Base-by-base conservation (phyloP, 768 basidiomycete species). In the Pulveroboletus sp. region DNA sequence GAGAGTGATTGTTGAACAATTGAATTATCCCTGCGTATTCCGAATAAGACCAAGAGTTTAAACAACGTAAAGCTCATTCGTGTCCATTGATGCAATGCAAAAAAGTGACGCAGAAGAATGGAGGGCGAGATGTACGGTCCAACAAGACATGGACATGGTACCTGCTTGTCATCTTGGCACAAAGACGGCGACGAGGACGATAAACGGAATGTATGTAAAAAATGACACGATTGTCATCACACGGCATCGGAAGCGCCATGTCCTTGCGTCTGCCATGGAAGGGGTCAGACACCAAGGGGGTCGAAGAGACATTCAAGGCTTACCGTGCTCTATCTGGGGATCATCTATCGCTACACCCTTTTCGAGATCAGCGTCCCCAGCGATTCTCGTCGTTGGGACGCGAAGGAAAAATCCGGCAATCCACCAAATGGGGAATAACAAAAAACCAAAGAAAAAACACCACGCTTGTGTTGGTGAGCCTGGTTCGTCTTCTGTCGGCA, bases 131-230 rank as follows among this genome's bases (percentile, higher is more conserved):
- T 39, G 56, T 31, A 39, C 24, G 39, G 36, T 46, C 43, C 54
- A 42, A 46, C 56, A 55, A 24, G 53, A 44, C 35, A 47, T 39
- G 51, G 53, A 44, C 35, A 47, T 39, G 51, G 50, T 39, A 39
- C 36, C 17, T 51, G 55, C 40, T 32, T 54, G 67, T 51, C 45
- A 69, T 60, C 69, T 68, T 54, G 65, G 65, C 8, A 61, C 81
- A 62, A 84, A 87, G 56, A 89, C 72, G 55, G 82, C 83, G 57
- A 88, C 72, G 51, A 85, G 78, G 56, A 86, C 71, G 64, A 90
- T 83, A 66, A 90, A 87, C 12, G 88, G 88, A 54, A 89, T 72
- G 66, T 90, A 90, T 18, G 86, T 88, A 64, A 89, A 62, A 33
- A 89, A 56, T 36, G 86, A 86, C 39, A 88, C 65, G 35, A 64